Percentiles rank a stretch among this genome's conserved stretches.
phyloP scores from a whole-genome alignment of 1,284 basidiomycete genomes.

The Austroboletus niveus region DNA sequence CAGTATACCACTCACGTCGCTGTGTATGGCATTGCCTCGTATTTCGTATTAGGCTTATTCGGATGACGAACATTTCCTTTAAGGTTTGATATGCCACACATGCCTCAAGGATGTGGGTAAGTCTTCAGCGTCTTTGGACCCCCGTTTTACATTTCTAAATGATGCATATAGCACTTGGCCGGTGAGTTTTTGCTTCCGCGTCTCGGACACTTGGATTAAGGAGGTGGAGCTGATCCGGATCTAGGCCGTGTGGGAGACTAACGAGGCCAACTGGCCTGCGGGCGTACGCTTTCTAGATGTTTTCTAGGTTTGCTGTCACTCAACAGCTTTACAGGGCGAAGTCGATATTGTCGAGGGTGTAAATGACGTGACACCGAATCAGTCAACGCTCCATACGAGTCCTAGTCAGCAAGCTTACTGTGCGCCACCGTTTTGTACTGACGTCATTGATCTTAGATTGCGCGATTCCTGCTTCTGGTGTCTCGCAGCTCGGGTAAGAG shows the following conservation, averaged over 20 bases:
- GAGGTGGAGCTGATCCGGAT: constrained; percentile 7
- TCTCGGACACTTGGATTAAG: not conserved
- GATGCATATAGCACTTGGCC: constrained; percentile 45
- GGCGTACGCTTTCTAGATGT: constrained; percentile 29
- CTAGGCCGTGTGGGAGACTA: constrained; percentile 51
- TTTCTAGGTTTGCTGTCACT: not conserved
- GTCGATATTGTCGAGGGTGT: constrained; percentile 41
- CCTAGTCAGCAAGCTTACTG: constrained; percentile 22
- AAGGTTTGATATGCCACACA: constrained; percentile 40
- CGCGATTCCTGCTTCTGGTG: constrained; percentile 23
- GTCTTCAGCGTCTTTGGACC: constrained; percentile 20
- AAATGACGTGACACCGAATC: constrained; percentile 35
- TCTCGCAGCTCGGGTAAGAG: constrained; percentile 23
- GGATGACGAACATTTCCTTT: constrained; percentile 2
- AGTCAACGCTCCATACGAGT: constrained; percentile 44
- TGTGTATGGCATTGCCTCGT: constrained; percentile 42
- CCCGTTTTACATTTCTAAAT: not conserved
- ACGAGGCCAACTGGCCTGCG: constrained; percentile 49
- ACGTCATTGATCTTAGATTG: constrained; percentile 12
- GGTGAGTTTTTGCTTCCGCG: constrained; percentile 14
- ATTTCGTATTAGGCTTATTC: not conserved
- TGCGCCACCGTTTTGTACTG: not conserved
- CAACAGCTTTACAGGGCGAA: constrained; percentile 38
- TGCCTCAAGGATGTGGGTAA: constrained; percentile 67
- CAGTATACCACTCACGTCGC: constrained; percentile 52